Percentiles rank a stretch among this genome's conserved stretches.
phyloP scores from a whole-genome alignment of 2,329 filamentous ascomycete species.

The Penicillium sp. region DNA sequence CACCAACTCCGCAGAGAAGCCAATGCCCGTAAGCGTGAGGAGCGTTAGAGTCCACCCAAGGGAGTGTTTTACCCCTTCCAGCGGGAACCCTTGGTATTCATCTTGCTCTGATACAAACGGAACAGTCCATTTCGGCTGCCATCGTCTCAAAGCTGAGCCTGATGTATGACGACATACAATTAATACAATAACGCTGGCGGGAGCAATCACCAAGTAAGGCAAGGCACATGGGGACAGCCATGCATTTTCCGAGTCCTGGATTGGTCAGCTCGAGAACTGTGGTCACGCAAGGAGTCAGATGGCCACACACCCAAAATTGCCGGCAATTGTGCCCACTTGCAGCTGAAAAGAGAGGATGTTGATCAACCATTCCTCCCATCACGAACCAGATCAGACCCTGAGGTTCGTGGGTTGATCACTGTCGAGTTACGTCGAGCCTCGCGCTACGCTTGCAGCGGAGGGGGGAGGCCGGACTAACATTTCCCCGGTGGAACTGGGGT shows the following conservation, averaged over 20 bases:
- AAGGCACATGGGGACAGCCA: conserved; percentile 41
- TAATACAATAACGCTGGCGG: conserved; percentile 31
- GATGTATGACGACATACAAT: conserved; percentile 37
- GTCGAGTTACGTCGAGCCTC: not conserved
- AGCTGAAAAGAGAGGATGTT: conserved; percentile 19
- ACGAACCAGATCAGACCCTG: conserved; percentile 1
- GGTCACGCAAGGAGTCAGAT: conserved; percentile 7
- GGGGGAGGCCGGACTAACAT: conserved; percentile 21
- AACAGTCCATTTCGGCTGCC: conserved; percentile 54
- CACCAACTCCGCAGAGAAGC: conserved; percentile 39
- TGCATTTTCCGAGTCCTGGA: conserved; percentile 44
- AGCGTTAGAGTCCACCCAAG: conserved; percentile 44
- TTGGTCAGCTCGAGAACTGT: conserved; percentile 16
- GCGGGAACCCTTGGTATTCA: conserved; percentile 34
- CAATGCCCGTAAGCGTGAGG: conserved; percentile 43
- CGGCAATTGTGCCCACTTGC: conserved; percentile 15
- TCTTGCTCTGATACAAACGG: conserved; percentile 55
- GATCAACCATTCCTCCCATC: conserved; percentile 22
- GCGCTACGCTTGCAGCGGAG: conserved; percentile 7
- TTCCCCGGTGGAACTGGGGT: conserved; percentile 17
- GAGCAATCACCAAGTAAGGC: conserved; percentile 38
- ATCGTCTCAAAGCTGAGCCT: conserved; percentile 26
- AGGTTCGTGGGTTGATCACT: not conserved
- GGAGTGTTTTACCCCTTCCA: conserved; percentile 34
- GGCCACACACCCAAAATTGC: conserved; percentile 25